A percentile compares a stretch with the other conserved stretches of the same genome.
Evolutionary conservation across 495 filamentous ascomycete genomes (phyloP).

Genomic region (Annulohypoxylon stygium): DNA sequence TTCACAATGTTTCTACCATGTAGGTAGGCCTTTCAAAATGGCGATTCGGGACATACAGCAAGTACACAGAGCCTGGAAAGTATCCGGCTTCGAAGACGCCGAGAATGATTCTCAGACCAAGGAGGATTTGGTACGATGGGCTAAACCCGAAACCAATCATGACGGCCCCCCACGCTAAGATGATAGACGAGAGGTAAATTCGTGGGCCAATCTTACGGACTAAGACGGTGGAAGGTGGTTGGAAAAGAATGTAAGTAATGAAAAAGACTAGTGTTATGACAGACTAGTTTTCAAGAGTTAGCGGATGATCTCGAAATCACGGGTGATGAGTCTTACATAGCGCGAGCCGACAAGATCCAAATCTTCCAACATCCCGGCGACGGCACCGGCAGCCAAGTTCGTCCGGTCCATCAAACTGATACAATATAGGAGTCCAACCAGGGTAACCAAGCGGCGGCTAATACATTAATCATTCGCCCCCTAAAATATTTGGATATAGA

Average conservation of each 20-base stretch:
- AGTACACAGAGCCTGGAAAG: constrained; percentile 70
- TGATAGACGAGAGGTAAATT: constrained; percentile 64
- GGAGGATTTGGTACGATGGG: constrained; percentile 60
- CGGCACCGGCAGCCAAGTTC: constrained; percentile 68
- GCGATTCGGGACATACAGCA: constrained; percentile 56
- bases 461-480: too few relatives aligned
- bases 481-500: too few relatives aligned
- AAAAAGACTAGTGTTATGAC: constrained; percentile 72
- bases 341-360: constrained; percentile 61
- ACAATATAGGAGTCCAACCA: constrained; percentile 70
- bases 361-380: constrained; percentile 68
- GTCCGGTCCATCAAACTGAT: constrained; percentile 73
- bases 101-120: constrained; percentile 67
- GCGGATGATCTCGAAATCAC: constrained; percentile 8
- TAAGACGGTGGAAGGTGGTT: constrained; percentile 64
- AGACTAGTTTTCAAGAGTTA: constrained; percentile 53
- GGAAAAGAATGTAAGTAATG: constrained; percentile 70
- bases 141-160: constrained; percentile 72
- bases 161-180: constrained; percentile 58
- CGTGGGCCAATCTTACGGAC: constrained; percentile 70
- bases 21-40: neutral
- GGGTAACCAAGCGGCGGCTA: constrained; percentile 65
- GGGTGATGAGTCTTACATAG: constrained; percentile 51
- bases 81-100: constrained; percentile 73
- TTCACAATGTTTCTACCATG: neutral